These are phyloP conservation scores for Infundibulicybe gibba DNA, from an alignment of 768 basidiomycete species.

Conservation along the genomic window DNA sequence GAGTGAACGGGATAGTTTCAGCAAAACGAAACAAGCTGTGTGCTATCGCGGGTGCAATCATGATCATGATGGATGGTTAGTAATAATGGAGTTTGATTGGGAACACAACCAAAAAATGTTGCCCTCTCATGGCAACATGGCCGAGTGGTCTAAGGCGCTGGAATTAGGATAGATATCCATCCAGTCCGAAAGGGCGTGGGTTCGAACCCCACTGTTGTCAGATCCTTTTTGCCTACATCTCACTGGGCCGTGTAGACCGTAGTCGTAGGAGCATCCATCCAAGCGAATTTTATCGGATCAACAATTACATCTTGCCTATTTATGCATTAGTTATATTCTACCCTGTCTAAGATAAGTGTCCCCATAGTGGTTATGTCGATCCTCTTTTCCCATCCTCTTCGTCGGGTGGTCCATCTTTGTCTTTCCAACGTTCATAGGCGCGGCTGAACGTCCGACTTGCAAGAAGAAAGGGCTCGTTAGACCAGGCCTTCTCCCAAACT, in stretches of 20 bases:
- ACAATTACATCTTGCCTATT: too few relatives aligned
- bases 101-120: too few relatives aligned
- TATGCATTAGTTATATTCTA: too few relatives aligned
- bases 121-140: conserved; percentile 38
- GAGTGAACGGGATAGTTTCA: conserved; percentile 5
- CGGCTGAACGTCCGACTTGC: conserved; percentile 35
- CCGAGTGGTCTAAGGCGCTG: conserved; percentile 63
- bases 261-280: too few relatives aligned
- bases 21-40: too few relatives aligned
- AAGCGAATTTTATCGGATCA: too few relatives aligned
- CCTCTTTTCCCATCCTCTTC: conserved; percentile 31
- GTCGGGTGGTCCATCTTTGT: conserved; percentile 30
- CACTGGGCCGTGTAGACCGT: too few relatives aligned
- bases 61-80: too few relatives aligned
- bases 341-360: conserved; percentile 8
- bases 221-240: not conserved
- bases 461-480: conserved; percentile 54
- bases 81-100: conserved; percentile 1
- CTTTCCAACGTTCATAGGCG: conserved; percentile 44
- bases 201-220: conserved; percentile 46
- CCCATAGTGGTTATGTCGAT: conserved; percentile 12
- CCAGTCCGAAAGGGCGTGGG: conserved; percentile 40
- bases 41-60: too few relatives aligned
- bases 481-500: conserved; percentile 62
- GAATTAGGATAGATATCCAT: conserved; percentile 38